Evolutionary conservation across 1,284 basidiomycete species (phyloP).

Genomic region (Pisolithus thermaeus): DNA sequence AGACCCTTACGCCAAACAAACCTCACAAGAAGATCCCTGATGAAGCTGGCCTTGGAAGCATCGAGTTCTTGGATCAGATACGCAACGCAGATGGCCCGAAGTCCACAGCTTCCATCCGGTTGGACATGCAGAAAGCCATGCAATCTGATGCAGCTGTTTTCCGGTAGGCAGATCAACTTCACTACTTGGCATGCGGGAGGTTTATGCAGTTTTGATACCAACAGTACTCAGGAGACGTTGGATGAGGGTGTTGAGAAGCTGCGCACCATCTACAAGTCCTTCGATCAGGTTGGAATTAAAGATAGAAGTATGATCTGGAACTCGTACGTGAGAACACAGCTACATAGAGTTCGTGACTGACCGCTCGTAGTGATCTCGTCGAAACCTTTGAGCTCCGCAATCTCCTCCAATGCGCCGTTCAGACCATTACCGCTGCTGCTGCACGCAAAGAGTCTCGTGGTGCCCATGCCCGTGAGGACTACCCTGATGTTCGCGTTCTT

Average conservation of each 20-base stretch:
- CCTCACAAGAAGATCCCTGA: slow-evolving; percentile 88
- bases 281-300: slow-evolving; percentile 90
- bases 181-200: neutral
- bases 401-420: slow-evolving; percentile 89
- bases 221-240: slow-evolving; percentile 82
- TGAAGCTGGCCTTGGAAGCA: slow-evolving; percentile 81
- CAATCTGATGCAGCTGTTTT: slow-evolving; percentile 91
- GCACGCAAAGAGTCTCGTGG: slow-evolving; percentile 97
- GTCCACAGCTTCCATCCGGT: slow-evolving; percentile 85
- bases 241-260: slow-evolving; percentile 93
- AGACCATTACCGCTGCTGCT: slow-evolving; percentile 93
- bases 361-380: slow-evolving; percentile 70
- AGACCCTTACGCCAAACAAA: slow-evolving; percentile 85
- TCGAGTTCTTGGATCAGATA: slow-evolving; percentile 90
- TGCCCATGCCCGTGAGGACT: slow-evolving; percentile 97
- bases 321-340: slow-evolving; percentile 51
- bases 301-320: slow-evolving; percentile 99
- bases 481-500: slow-evolving; percentile 60
- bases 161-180: slow-evolving; percentile 41
- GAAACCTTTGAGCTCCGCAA: slow-evolving; percentile 98
- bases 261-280: slow-evolving; percentile 81
- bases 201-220: slow-evolving; percentile 18
- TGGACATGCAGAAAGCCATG: slow-evolving; percentile 99
- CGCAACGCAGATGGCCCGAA: slow-evolving; percentile 79
- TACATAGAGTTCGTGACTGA: slow-evolving; percentile 10